Percentiles rank a stretch among this genome's conserved stretches.
Conservation (phyloP, 306 rosid species). For the Leucaena leucocephala region DNA sequence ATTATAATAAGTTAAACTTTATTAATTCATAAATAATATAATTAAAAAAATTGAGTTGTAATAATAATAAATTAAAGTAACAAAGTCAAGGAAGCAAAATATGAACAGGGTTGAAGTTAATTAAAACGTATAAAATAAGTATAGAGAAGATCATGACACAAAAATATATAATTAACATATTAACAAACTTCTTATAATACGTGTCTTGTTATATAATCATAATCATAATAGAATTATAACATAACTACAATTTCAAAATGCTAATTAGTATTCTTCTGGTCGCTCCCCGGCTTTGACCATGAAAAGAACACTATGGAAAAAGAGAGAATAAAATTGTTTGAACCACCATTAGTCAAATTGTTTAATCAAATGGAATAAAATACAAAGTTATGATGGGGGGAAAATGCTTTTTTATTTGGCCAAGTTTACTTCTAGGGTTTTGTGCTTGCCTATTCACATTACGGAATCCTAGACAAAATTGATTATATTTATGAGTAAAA, state of each 20-base stretch:
- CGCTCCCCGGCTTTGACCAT: not conserved
- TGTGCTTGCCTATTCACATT: constrained; percentile 29
- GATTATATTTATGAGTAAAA: not conserved
- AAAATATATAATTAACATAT: not conserved
- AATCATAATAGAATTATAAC: too few species aligned
- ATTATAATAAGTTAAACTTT: too few species aligned
- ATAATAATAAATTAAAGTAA: not conserved
- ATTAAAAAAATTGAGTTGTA: not conserved
- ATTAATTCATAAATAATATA: too few species aligned
- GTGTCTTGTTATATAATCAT: too few species aligned
- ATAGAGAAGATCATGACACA: not conserved
- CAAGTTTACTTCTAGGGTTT: constrained; percentile 45
- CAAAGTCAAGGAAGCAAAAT: not conserved
- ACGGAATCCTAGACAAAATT: constrained; percentile 49
- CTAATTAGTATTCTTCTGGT: too few species aligned
- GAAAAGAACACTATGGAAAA: too few species aligned
- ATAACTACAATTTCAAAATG: too few species aligned
- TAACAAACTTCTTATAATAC: not conserved
- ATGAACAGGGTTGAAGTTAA: not conserved
- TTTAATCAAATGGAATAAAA: constrained; percentile 36
- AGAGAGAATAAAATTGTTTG: not conserved
- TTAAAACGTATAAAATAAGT: not conserved
- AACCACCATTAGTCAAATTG: constrained; percentile 37
- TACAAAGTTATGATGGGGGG: not conserved
- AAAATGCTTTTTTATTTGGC: constrained; percentile 16